phyloP scores from a whole-genome alignment of 305 asterid species.

The Solanum hybrid region DNA sequence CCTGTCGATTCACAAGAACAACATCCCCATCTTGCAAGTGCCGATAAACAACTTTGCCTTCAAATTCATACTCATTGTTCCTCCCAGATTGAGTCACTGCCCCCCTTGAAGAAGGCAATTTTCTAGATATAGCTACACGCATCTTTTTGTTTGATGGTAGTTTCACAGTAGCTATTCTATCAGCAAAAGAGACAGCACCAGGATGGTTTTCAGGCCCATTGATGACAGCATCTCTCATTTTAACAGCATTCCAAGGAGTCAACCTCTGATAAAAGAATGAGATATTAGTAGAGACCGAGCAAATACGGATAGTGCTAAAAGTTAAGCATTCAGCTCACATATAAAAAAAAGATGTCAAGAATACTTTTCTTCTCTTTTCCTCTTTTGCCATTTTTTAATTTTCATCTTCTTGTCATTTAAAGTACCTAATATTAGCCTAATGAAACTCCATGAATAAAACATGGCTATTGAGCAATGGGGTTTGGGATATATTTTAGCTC shows the following conservation, averaged over 20 bases:
- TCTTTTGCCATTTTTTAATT: neutral
- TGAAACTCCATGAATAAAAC: neutral
- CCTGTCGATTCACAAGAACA: constrained; percentile 98
- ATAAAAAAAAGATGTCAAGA: neutral
- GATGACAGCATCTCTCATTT: constrained; percentile 62
- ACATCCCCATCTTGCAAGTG: constrained; percentile 97
- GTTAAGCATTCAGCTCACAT: neutral
- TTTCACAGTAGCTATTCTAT: constrained; percentile 48
- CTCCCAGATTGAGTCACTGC: constrained; percentile 48
- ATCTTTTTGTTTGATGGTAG: constrained; percentile 34
- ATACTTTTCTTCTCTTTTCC: neutral
- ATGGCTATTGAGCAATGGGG: neutral
- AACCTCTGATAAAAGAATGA: constrained; percentile 49
- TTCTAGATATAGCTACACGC: constrained; percentile 66
- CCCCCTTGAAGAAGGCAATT: constrained; percentile 85
- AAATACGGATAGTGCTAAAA: neutral
- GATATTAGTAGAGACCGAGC: neutral
- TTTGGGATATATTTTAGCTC: neutral
- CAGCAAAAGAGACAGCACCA: constrained; percentile 66
- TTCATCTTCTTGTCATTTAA: neutral
- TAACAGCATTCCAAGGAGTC: constrained; percentile 90
- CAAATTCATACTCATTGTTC: constrained; percentile 57
- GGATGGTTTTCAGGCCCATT: constrained; percentile 92
- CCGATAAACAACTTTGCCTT: constrained; percentile 75
- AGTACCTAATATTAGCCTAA: neutral